Percentiles rank a stretch among this genome's conserved stretches.
These are phyloP conservation scores for Thraustochytrium sp. DNA, from an alignment of 352 stramenopile species.

Conservation along the genomic window DNA sequence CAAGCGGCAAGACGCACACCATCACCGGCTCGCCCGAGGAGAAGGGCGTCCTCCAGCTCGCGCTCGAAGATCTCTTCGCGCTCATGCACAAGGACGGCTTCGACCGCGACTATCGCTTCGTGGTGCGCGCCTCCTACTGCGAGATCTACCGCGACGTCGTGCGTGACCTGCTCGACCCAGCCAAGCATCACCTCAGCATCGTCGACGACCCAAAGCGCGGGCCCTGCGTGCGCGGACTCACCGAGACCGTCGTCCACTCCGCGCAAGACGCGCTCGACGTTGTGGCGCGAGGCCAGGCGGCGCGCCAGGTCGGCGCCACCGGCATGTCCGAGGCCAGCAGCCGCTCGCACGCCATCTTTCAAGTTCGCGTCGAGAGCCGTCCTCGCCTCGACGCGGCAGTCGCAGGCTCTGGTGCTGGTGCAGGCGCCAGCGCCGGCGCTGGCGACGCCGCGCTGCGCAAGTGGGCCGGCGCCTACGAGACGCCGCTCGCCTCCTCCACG, in stretches of 20 bases:
- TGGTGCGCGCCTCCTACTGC: conserved; percentile 82
- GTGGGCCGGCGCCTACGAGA: conserved; percentile 45
- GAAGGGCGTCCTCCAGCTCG: conserved; percentile 26
- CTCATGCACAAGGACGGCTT: not conserved
- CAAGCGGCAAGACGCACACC: conserved; percentile 39
- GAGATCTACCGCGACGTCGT: conserved; percentile 86
- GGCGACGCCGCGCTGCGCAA: not conserved
- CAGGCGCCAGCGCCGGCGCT: not conserved
- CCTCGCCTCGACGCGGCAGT: not conserved
- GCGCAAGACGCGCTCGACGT: conserved; percentile 68
- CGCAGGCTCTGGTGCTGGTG: not conserved
- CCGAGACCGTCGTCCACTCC: conserved; percentile 66
- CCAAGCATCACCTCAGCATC: conserved; percentile 78
- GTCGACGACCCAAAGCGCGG: conserved; percentile 68
- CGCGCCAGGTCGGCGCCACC: conserved; percentile 74
- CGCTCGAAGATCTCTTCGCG: conserved; percentile 11
- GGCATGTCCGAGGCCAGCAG: conserved; percentile 82
- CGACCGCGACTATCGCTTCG: conserved; percentile 49
- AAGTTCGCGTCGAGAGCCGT: conserved; percentile 59
- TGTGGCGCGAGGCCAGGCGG: conserved; percentile 66
- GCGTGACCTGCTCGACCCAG: conserved; percentile 74
- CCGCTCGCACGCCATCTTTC: conserved; percentile 67
- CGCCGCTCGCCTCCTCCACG: conserved; percentile 68
- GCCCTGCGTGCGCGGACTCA: conserved; percentile 67
- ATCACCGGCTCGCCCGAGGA: not conserved